Evolutionary conservation across 495 filamentous ascomycete species (phyloP).

Genomic region (Neurospora discreta): DNA sequence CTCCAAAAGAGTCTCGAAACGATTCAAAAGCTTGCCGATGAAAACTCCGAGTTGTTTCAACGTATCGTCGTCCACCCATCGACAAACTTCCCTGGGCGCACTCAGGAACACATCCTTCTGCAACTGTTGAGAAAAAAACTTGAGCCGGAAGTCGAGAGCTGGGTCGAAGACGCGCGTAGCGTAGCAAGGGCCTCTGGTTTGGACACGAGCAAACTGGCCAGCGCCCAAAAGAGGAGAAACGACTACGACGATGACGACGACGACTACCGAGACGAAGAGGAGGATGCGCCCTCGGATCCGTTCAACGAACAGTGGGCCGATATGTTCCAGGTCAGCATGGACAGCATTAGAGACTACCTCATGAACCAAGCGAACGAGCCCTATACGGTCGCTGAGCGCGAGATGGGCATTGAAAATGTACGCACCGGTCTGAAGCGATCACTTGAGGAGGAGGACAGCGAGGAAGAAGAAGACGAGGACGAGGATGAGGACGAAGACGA

Average conservation of each 20-base stretch:
- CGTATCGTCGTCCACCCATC: slow-evolving; percentile 60
- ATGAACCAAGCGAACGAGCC: slow-evolving; percentile 37
- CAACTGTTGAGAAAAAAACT: slow-evolving; percentile 70
- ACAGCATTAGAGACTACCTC: slow-evolving; percentile 30
- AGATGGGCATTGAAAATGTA: slow-evolving; percentile 56
- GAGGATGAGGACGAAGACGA: slow-evolving; percentile 50
- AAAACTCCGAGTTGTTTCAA: slow-evolving; percentile 48
- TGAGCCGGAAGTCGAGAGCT: slow-evolving; percentile 61
- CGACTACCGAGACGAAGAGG: slow-evolving; percentile 16
- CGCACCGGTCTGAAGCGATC: slow-evolving; percentile 52
- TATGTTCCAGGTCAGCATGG: slow-evolving; percentile 25
- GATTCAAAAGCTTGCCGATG: slow-evolving; percentile 46
- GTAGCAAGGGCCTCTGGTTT: slow-evolving; percentile 16
- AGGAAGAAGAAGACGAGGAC: slow-evolving; percentile 44
- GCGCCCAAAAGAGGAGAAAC: neutral
- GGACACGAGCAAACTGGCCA: slow-evolving; percentile 10
- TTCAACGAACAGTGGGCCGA: slow-evolving; percentile 32
- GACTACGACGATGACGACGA: slow-evolving; percentile 14
- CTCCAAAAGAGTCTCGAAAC: slow-evolving; percentile 51
- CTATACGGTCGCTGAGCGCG: slow-evolving; percentile 60
- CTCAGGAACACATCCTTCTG: slow-evolving; percentile 50
- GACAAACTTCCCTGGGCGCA: slow-evolving; percentile 63
- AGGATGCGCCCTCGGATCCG: slow-evolving; percentile 25
- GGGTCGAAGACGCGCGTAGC: slow-evolving; percentile 51
- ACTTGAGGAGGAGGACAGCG: slow-evolving; percentile 44